Percentiles rank a stretch among this genome's conserved stretches.
Evolutionary conservation across 2,329 filamentous ascomycete species (phyloP).

Genomic region (Xylaria sp.): DNA sequence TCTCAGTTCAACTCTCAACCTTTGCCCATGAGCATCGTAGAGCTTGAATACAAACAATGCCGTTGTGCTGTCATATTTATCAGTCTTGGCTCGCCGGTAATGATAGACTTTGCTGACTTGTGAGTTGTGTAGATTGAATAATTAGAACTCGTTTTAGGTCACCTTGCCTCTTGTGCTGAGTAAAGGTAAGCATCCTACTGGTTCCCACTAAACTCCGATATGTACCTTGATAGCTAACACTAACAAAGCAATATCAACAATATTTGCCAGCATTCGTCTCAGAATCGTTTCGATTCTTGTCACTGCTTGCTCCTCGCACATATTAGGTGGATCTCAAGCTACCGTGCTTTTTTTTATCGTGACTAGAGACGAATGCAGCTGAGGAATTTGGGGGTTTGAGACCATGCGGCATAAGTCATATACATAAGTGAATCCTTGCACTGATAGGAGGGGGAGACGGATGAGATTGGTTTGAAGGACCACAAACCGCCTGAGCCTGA

Average conservation of each 20-base stretch:
- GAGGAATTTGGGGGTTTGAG: too few relatives aligned
- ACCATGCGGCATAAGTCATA: too few relatives aligned
- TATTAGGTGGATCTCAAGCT: too few relatives aligned
- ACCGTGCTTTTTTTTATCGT: too few relatives aligned
- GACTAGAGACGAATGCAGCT: too few relatives aligned
- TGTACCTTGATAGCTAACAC: too few relatives aligned
- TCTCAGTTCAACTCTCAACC: slow-evolving; percentile 30
- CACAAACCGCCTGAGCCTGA: too few relatives aligned
- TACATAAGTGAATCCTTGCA: too few relatives aligned
- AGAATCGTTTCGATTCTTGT: neutral
- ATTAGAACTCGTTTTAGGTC: too few relatives aligned
- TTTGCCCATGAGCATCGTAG: neutral
- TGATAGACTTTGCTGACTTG: neutral
- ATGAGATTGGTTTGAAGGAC: too few relatives aligned
- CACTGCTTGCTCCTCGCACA: neutral
- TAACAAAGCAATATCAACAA: too few relatives aligned
- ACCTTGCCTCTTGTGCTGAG: neutral
- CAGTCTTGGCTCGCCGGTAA: neutral
- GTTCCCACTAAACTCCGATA: neutral
- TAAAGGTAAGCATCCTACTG: neutral
- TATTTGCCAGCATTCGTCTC: neutral
- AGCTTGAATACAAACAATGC: neutral
- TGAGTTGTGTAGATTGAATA: neutral
- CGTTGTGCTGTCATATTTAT: neutral
- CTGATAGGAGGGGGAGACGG: too few relatives aligned